phyloP scores from a whole-genome alignment of 1,284 basidiomycete genomes.

The Hypsizygus ulmarius region DNA sequence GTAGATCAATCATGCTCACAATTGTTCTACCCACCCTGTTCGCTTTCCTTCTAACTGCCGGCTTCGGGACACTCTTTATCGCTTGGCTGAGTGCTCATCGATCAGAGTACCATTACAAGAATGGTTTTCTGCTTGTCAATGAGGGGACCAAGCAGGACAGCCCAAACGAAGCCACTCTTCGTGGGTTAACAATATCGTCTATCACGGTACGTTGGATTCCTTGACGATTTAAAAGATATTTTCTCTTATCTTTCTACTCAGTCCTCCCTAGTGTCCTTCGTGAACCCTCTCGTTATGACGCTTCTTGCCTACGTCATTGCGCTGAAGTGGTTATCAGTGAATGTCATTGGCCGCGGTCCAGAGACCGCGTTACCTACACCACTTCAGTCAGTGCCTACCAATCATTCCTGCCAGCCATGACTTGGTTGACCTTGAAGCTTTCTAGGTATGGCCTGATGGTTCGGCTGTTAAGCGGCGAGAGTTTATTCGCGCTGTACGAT shows the following conservation, averaged over 20 bases:
- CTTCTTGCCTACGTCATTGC: constrained; percentile 5
- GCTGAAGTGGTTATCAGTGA: neutral
- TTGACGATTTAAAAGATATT: neutral
- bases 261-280: constrained; percentile 2
- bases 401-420: neutral
- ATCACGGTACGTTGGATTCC: neutral
- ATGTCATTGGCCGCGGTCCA: neutral
- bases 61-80: neutral
- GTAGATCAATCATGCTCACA: constrained; percentile 5
- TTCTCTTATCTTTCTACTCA: neutral
- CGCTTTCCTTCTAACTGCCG: constrained; percentile 6
- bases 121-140: neutral
- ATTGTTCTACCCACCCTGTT: constrained; percentile 2
- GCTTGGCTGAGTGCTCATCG: neutral
- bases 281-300: constrained; percentile 4
- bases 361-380: neutral
- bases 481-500: neutral
- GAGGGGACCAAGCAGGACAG: neutral
- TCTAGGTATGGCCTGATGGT: constrained; percentile 6
- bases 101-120: neutral
- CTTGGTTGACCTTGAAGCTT: neutral
- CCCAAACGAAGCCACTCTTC: neutral
- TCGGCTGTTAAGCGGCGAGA: neutral
- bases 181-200: constrained; percentile 2
- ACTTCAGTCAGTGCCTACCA: neutral